Conservation (phyloP, 176 grass and related monocot species). For the Tillandsia fasciculata region DNA sequence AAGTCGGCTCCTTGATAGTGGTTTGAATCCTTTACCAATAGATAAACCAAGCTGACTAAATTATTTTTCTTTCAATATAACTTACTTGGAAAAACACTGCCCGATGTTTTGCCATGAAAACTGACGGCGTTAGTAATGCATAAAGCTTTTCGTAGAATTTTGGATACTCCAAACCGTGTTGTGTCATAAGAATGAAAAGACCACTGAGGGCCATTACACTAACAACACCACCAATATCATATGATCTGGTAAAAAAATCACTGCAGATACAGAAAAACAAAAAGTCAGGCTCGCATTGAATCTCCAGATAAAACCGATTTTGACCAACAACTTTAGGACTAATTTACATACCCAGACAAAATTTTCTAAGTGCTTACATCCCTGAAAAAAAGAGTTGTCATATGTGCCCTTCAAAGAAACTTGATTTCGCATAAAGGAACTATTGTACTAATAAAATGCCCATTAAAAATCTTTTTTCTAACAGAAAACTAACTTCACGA, state of each 20-base stretch:
- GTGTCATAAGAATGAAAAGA: slow-evolving; percentile 91
- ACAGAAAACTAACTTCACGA: no score
- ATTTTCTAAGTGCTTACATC: no score
- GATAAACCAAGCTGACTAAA: not conserved
- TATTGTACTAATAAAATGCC: no score
- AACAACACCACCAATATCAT: slow-evolving; percentile 93
- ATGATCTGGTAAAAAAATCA: slow-evolving; percentile 98
- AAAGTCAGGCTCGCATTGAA: slow-evolving; percentile 17
- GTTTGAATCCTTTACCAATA: no score
- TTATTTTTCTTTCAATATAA: slow-evolving; percentile 1
- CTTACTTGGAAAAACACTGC: slow-evolving; percentile 94
- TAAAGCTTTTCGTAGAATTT: slow-evolving; percentile 97
- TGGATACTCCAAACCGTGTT: slow-evolving; percentile 84
- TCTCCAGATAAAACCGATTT: not conserved
- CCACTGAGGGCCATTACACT: slow-evolving; percentile 96
- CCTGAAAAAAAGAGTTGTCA: no score
- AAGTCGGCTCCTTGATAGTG: no score
- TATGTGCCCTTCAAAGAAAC: no score
- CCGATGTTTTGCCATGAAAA: slow-evolving; percentile 88
- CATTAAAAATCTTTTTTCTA: no score
- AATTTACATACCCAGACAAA: no score
- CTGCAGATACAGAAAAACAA: slow-evolving; percentile 36
- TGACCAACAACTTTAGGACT: not conserved
- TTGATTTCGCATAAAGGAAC: no score
- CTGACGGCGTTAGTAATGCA: slow-evolving; percentile 62